Conservation (phyloP, 306 rosid species). For the Prunus padus region DNA sequence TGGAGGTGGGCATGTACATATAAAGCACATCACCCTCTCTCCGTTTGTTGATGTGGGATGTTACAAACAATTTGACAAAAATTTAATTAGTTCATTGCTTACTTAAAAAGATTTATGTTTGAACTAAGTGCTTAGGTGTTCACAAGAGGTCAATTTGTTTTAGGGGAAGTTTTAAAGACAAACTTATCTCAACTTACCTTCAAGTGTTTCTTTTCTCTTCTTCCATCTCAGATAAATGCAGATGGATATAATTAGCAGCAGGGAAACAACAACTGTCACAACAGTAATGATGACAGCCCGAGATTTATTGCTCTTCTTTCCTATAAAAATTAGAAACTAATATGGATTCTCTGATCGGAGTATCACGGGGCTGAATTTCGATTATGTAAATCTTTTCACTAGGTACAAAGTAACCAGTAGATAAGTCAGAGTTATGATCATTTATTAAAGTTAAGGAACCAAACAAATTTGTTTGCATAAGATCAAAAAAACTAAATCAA, state of each 20-base stretch:
- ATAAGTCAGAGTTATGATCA: no score
- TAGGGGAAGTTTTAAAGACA: neutral
- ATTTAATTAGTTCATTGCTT: neutral
- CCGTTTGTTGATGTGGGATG: no score
- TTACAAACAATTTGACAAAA: no score
- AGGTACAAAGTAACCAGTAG: neutral
- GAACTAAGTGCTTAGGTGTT: no score
- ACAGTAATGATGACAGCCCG: neutral
- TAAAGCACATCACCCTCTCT: no score
- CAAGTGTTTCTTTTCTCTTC: conserved; percentile 8
- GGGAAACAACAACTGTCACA: neutral
- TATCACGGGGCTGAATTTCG: neutral
- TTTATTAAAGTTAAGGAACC: neutral
- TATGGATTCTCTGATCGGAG: neutral
- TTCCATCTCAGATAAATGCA: neutral
- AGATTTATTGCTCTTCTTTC: neutral
- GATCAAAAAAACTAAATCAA: no score
- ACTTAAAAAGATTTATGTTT: no score
- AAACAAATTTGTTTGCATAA: neutral
- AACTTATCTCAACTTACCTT: conserved; percentile 8
- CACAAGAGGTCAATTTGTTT: no score
- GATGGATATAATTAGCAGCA: conserved; percentile 10
- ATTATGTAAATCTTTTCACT: neutral
- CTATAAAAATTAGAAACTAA: neutral
- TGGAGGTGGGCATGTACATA: no score